These are phyloP conservation scores for Nicotiana tabacum DNA, from an alignment of 257 asterid genomes.

Conservation along the genomic window DNA sequence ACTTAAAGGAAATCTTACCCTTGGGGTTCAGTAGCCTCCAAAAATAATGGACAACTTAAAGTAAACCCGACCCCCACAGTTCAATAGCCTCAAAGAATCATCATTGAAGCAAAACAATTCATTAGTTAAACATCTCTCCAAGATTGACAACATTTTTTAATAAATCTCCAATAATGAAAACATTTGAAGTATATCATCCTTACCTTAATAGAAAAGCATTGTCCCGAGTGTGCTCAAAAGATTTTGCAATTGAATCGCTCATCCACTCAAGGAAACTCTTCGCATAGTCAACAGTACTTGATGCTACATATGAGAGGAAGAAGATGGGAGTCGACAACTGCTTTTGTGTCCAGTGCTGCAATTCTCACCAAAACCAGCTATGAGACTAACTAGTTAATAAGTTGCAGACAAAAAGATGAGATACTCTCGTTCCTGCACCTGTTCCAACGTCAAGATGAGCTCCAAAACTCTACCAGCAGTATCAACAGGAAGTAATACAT, in stretches of 20 bases:
- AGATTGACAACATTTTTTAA: background rate
- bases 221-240: slow-evolving; percentile 90
- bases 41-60: background rate
- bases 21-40: background rate
- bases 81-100: slow-evolving; percentile 7
- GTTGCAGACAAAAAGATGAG: slow-evolving; percentile 12
- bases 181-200: slow-evolving; percentile 17
- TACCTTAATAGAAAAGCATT: slow-evolving; percentile 92
- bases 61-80: background rate
- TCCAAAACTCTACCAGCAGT: slow-evolving; percentile 98
- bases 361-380: slow-evolving; percentile 19
- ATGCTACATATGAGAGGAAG: slow-evolving; percentile 80
- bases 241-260: slow-evolving; percentile 94
- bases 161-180: background rate
- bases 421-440: slow-evolving; percentile 32
- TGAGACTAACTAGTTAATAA: background rate
- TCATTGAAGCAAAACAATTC: background rate
- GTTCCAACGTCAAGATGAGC: slow-evolving; percentile 80
- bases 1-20: background rate
- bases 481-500: slow-evolving; percentile 85
- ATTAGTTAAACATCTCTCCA: background rate
- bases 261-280: slow-evolving; percentile 98
- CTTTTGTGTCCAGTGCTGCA: slow-evolving; percentile 89
- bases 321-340: slow-evolving; percentile 69
- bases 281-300: slow-evolving; percentile 88